These are phyloP conservation scores for Lumnitzera littorea DNA, from an alignment of 345 rosid species.

Conservation along the genomic window DNA sequence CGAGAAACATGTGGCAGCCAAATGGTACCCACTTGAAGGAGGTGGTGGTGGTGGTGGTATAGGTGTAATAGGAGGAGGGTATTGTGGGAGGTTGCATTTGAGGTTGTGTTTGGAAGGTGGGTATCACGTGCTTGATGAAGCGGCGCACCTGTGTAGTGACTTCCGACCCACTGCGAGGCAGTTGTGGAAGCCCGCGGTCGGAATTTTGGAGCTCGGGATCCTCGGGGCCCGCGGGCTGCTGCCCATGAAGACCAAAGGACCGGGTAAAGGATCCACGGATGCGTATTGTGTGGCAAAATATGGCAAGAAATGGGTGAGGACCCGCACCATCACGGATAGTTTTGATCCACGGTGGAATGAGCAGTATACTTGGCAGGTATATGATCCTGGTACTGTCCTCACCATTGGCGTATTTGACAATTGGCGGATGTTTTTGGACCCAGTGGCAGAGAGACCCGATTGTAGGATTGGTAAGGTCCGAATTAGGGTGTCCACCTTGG, in stretches of 20 bases:
- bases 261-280: conserved; percentile 83
- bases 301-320: conserved; percentile 98
- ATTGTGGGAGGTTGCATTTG: conserved; percentile 61
- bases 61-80: conserved; percentile 12
- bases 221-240: conserved; percentile 86
- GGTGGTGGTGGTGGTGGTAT: conserved; percentile 14
- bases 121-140: conserved; percentile 97
- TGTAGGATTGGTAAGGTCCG: conserved; percentile 71
- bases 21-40: conserved; percentile 57
- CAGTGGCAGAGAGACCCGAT: conserved; percentile 47
- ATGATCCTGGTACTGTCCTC: conserved; percentile 88
- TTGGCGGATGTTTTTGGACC: conserved; percentile 77
- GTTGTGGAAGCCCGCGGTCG: conserved; percentile 92
- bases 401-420: conserved; percentile 84
- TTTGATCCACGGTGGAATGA: conserved; percentile 98
- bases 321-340: conserved; percentile 78
- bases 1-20: conserved; percentile 63
- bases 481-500: conserved; percentile 78
- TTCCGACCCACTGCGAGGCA: conserved; percentile 93
- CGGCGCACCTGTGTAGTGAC: conserved; percentile 97
- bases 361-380: conserved; percentile 99
- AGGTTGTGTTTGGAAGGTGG: conserved; percentile 93
- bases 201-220: conserved; percentile 84
- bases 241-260: conserved; percentile 71
- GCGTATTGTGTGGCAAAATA: conserved; percentile 93